Percentiles rank a stretch among this genome's conserved stretches.
These are phyloP conservation scores for Trametes sp. DNA, from an alignment of 1,284 basidiomycete species.

Conservation along the genomic window DNA sequence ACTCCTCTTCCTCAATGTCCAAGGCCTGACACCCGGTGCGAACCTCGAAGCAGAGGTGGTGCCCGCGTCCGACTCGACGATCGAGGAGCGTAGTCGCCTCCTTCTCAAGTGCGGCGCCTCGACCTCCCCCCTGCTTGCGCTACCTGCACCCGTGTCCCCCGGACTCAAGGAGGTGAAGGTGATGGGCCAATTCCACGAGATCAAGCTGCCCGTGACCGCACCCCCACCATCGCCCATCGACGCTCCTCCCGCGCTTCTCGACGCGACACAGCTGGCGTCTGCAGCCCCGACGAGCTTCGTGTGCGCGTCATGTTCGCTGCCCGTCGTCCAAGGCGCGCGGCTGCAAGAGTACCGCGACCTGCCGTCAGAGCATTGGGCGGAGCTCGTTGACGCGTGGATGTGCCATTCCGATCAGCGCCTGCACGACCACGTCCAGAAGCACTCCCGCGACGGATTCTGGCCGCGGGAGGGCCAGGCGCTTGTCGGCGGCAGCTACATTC, in stretches of 20 bases:
- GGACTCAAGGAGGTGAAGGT: conserved; percentile 67
- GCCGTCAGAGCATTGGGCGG: conserved; percentile 96
- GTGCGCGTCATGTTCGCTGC: conserved; percentile 80
- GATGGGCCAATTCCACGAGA: conserved; percentile 57
- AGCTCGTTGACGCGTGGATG: conserved; percentile 98
- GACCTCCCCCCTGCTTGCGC: conserved; percentile 62
- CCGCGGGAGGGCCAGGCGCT: conserved; percentile 74
- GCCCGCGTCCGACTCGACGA: conserved; percentile 46
- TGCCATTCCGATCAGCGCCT: conserved; percentile 92
- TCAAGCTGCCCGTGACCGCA: conserved; percentile 59
- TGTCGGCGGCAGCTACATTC: conserved; percentile 86
- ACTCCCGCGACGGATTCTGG: conserved; percentile 81
- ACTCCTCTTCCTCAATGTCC: conserved; percentile 68
- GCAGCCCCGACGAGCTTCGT: conserved; percentile 67
- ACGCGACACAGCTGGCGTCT: conserved; percentile 66
- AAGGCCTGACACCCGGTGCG: conserved; percentile 52
- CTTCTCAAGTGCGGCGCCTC: conserved; percentile 66
- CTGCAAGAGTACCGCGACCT: conserved; percentile 77
- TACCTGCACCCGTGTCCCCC: conserved; percentile 69
- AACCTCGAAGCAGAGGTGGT: conserved; percentile 71
- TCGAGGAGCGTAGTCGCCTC: conserved; percentile 52
- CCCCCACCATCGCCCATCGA: conserved; percentile 28
- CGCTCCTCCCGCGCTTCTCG: conserved; percentile 57
- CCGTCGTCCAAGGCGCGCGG: conserved; percentile 62
- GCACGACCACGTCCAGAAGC: conserved; percentile 71